Evolutionary conservation across 352 stramenopile species (phyloP).

Genomic region (Halophytophthora batemanensis): DNA sequence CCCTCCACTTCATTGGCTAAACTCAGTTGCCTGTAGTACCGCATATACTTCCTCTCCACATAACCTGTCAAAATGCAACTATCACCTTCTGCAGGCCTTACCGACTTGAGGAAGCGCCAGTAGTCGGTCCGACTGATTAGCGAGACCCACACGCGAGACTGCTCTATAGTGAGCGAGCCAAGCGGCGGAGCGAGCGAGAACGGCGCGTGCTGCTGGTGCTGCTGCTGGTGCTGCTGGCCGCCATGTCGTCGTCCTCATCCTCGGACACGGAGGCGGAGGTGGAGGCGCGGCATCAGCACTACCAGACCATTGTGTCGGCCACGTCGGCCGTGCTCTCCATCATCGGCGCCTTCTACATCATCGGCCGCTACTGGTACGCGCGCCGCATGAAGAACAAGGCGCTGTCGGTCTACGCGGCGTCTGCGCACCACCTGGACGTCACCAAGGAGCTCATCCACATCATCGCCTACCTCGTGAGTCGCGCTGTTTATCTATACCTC

Average conservation of each 20-base stretch:
- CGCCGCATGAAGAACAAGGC: slow-evolving; percentile 45
- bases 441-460: slow-evolving; percentile 87
- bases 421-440: slow-evolving; percentile 66
- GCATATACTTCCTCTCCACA: not conserved
- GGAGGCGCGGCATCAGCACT: slow-evolving; percentile 23
- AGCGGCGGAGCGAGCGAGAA: not conserved
- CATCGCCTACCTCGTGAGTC: slow-evolving; percentile 65
- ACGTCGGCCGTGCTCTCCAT: slow-evolving; percentile 79
- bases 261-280: slow-evolving; percentile 9
- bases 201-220: not conserved
- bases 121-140: no score
- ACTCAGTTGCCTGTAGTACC: not conserved
- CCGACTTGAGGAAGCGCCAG: no score
- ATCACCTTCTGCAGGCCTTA: not conserved
- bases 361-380: slow-evolving; percentile 78
- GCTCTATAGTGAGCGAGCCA: not conserved
- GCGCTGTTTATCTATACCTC: slow-evolving; percentile 2
- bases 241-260: no score
- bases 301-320: slow-evolving; percentile 55
- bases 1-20: not conserved
- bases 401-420: slow-evolving; percentile 36
- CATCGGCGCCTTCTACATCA: slow-evolving; percentile 79
- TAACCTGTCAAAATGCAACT: not conserved
- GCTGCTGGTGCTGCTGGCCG: not conserved
- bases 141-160: no score